Evolutionary conservation across 345 rosid genomes (phyloP).

Genomic region (Leavenworthia alabamica): DNA sequence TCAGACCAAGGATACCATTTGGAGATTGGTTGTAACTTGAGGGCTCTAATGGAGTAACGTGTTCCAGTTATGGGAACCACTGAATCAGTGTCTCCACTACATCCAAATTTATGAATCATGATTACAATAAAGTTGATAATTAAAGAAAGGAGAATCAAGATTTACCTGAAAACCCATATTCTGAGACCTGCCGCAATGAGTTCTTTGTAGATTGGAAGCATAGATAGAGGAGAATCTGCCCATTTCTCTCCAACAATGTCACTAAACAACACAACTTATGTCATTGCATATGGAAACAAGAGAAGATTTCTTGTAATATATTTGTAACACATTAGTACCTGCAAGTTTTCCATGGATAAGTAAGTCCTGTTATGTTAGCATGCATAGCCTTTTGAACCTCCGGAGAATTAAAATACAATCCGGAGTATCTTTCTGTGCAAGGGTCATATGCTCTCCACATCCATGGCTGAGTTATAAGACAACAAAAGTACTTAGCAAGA

Average conservation of each 20-base stretch:
- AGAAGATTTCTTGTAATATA: not conserved
- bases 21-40: constrained; percentile 62
- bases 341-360: constrained; percentile 81
- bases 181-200: constrained; percentile 71
- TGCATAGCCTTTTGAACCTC: constrained; percentile 94
- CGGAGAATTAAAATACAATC: constrained; percentile 66
- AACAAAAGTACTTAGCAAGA: not conserved
- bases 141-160: not conserved
- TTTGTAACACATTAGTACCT: constrained; percentile 38
- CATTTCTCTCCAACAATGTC: constrained; percentile 61
- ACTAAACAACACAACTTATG: constrained; percentile 30
- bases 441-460: constrained; percentile 98
- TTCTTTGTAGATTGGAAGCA: constrained; percentile 93
- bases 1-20: constrained; percentile 93
- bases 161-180: constrained; percentile 86
- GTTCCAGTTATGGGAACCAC: constrained; percentile 92
- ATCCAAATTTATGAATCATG: constrained; percentile 11
- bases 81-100: constrained; percentile 90
- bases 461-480: constrained; percentile 61
- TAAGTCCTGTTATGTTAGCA: constrained; percentile 69
- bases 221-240: constrained; percentile 80
- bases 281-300: not conserved
- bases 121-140: not conserved
- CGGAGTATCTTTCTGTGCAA: constrained; percentile 79
- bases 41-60: constrained; percentile 74